Conservation (phyloP, 2,329 filamentous ascomycete genomes). For the Tolypocladium endophyticum region DNA sequence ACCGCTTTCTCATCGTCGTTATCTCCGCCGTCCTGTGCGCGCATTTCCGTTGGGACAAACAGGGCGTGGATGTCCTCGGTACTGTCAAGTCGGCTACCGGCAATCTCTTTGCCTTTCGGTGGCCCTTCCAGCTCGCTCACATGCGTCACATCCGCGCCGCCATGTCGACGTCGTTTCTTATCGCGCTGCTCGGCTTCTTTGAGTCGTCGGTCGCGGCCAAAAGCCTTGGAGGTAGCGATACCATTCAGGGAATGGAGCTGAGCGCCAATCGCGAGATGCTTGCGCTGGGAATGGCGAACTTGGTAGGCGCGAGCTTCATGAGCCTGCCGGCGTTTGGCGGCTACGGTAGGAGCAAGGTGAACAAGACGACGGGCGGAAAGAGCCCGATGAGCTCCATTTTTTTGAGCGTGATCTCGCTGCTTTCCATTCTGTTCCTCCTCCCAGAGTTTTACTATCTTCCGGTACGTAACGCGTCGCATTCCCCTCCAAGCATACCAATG, state of each 20-base stretch:
- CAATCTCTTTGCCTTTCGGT: constrained; percentile 68
- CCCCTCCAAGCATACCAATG: too few relatives aligned
- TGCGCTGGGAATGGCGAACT: constrained; percentile 79
- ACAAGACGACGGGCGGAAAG: constrained; percentile 80
- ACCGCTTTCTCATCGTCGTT: constrained; percentile 83
- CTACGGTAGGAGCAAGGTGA: constrained; percentile 93
- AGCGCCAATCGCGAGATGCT: constrained; percentile 91
- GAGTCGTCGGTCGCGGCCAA: constrained; percentile 96
- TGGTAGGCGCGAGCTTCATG: constrained; percentile 88
- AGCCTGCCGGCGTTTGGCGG: constrained; percentile 89
- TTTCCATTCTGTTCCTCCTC: constrained; percentile 71
- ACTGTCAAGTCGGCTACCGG: constrained; percentile 64
- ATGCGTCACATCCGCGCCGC: constrained; percentile 76
- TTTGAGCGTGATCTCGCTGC: constrained; percentile 68
- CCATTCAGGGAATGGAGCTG: constrained; percentile 68
- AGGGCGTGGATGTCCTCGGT: constrained; percentile 77
- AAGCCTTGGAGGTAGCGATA: constrained; percentile 61
- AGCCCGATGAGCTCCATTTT: constrained; percentile 92
- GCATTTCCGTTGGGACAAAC: constrained; percentile 63
- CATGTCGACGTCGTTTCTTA: constrained; percentile 85
- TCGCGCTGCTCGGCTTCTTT: constrained; percentile 94
- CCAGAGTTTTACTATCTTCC: constrained; percentile 93
- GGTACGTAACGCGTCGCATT: constrained; percentile 32
- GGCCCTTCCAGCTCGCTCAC: constrained; percentile 68
- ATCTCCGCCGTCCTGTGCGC: constrained; percentile 73